Percentiles rank a stretch among this genome's conserved stretches.
Evolutionary conservation across 768 basidiomycete genomes (phyloP).

Genomic region (Phaffia tasmanica): DNA sequence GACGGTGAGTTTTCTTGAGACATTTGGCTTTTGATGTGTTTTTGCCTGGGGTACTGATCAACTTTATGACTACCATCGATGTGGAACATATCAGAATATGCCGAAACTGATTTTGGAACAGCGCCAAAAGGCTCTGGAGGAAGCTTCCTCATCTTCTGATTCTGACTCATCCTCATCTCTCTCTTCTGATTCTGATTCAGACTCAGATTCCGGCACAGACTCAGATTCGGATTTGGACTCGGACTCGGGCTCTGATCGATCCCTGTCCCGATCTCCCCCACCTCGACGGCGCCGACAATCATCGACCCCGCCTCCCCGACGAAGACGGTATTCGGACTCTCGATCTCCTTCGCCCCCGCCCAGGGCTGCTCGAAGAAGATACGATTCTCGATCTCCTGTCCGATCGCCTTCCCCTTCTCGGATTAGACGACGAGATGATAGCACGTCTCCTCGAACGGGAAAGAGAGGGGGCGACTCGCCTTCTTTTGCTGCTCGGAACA

Average conservation of each 20-base stretch:
- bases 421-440: neutral
- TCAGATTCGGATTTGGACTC: conserved; percentile 31
- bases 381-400: conserved; percentile 16
- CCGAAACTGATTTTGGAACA: conserved; percentile 89
- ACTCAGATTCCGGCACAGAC: conserved; percentile 28
- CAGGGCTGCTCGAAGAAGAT: neutral
- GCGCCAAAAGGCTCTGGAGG: conserved; percentile 73
- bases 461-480: conserved; percentile 16
- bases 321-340: conserved; percentile 14
- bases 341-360: conserved; percentile 22
- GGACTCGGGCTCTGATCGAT: conserved; percentile 12
- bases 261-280: conserved; percentile 9
- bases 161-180: conserved; percentile 25
- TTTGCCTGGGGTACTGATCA: neutral
- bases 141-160: conserved; percentile 41
- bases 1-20: conserved; percentile 48
- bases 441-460: conserved; percentile 30
- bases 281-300: conserved; percentile 22
- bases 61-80: neutral
- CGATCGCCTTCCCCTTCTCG: conserved; percentile 14
- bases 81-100: conserved; percentile 55
- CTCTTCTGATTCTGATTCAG: conserved; percentile 29
- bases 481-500: conserved; percentile 29
- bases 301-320: conserved; percentile 11
- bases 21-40: neutral